A percentile compares a stretch with the other conserved stretches of the same genome.
Evolutionary conservation across 257 asterid species (phyloP).

Genomic region (Scutellaria minor): DNA sequence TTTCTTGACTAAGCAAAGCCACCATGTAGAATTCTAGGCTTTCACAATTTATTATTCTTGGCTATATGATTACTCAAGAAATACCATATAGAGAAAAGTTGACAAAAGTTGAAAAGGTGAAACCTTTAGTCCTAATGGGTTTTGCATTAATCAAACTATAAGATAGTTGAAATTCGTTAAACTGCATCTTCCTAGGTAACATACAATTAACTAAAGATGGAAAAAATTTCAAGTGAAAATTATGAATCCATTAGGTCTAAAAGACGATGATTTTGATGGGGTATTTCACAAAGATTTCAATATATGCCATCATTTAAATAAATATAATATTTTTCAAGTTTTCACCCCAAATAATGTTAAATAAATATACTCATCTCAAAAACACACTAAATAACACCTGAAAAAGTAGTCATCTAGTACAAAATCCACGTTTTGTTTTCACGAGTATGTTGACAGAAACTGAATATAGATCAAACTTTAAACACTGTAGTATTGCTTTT

Average conservation of each 20-base stretch:
- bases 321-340: too few relatives aligned
- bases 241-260: background rate
- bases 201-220: slow-evolving; percentile 12
- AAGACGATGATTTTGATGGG: slow-evolving; percentile 21
- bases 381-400: background rate
- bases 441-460: background rate
- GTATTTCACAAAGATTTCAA: background rate
- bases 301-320: too few relatives aligned
- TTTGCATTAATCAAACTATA: slow-evolving; percentile 13
- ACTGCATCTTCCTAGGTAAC: slow-evolving; percentile 4
- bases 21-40: background rate
- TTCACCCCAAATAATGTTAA: too few relatives aligned
- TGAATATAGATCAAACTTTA: background rate
- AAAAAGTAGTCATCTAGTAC: background rate
- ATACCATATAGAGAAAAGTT: background rate
- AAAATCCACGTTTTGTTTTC: background rate
- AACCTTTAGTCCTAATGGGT: slow-evolving; percentile 4
- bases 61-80: too few relatives aligned
- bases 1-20: slow-evolving; percentile 35
- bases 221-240: background rate
- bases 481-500: background rate
- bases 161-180: slow-evolving; percentile 19
- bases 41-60: background rate
- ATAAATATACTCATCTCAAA: too few relatives aligned
- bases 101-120: slow-evolving; percentile 20